phyloP scores from a whole-genome alignment of 1,284 basidiomycete genomes.

The Ganoderma meredithae region DNA sequence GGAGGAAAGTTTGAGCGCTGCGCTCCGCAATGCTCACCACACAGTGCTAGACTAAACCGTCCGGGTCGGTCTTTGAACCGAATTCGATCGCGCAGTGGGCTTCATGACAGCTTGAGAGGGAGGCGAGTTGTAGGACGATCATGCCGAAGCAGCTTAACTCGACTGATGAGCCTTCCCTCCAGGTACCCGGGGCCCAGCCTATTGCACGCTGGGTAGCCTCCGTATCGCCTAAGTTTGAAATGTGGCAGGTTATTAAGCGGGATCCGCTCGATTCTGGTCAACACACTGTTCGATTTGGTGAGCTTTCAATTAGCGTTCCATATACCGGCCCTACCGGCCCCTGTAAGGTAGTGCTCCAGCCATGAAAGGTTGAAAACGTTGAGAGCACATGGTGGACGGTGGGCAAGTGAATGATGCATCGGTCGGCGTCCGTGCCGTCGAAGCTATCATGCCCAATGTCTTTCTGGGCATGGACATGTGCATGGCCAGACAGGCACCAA shows the following conservation, averaged over 20 bases:
- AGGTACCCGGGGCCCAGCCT: neutral
- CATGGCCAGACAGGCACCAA: constrained; percentile 14
- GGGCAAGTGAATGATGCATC: constrained; percentile 3
- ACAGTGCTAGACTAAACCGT: no score
- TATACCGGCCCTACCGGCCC: neutral
- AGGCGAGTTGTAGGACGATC: neutral
- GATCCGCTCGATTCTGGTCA: neutral
- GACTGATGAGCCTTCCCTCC: neutral
- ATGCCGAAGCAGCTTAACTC: neutral
- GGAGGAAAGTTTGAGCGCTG: no score
- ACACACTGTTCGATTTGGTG: neutral
- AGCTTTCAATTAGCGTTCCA: neutral
- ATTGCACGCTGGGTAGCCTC: neutral
- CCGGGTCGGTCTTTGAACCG: no score
- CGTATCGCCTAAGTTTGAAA: neutral
- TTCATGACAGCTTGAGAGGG: neutral
- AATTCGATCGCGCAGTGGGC: neutral
- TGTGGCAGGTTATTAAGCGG: neutral
- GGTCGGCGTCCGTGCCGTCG: constrained; percentile 13
- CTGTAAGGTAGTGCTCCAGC: neutral
- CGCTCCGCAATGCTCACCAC: no score
- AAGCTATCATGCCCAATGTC: constrained; percentile 11
- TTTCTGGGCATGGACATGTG: neutral
- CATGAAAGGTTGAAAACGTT: neutral
- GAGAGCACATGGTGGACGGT: neutral